Evolutionary conservation across 495 filamentous ascomycete genomes (phyloP).

Genomic region (Barbatosphaeria neglecta): DNA sequence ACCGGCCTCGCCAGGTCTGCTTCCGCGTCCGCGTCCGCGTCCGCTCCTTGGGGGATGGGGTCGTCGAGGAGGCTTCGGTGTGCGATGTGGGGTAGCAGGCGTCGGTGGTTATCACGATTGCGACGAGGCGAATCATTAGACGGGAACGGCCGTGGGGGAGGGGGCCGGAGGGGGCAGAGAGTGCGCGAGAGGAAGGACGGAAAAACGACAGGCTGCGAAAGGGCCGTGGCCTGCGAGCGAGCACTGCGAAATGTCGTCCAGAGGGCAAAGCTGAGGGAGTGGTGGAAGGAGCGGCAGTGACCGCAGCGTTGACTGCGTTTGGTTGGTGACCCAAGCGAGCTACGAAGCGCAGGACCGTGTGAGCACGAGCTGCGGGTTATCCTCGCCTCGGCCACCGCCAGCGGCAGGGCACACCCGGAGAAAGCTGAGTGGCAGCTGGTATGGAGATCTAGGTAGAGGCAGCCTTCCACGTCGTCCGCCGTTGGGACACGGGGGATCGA

Average conservation of each 20-base stretch:
- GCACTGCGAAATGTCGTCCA: neutral
- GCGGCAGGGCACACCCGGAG: neutral
- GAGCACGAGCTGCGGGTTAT: neutral
- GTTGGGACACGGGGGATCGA: no score
- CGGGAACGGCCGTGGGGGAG: neutral
- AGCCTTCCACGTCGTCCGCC: no score
- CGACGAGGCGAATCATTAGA: neutral
- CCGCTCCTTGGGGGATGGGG: no score
- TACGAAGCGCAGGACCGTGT: no score
- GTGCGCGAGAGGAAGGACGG: neutral
- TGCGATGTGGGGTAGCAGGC: conserved; percentile 1
- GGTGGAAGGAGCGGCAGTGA: neutral
- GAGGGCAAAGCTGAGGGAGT: neutral
- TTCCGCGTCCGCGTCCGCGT: no score
- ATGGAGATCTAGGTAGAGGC: no score
- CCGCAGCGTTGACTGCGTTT: no score
- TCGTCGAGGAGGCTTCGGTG: conserved; percentile 4
- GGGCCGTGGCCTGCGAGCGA: neutral
- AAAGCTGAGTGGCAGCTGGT: no score
- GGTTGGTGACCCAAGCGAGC: no score
- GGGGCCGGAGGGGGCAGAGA: no score
- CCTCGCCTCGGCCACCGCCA: neutral
- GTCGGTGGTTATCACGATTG: conserved; percentile 3
- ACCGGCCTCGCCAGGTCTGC: neutral
- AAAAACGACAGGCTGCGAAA: neutral